phyloP scores from a whole-genome alignment of 306 rosid genomes.

The apple (Malus domestica) region DNA sequence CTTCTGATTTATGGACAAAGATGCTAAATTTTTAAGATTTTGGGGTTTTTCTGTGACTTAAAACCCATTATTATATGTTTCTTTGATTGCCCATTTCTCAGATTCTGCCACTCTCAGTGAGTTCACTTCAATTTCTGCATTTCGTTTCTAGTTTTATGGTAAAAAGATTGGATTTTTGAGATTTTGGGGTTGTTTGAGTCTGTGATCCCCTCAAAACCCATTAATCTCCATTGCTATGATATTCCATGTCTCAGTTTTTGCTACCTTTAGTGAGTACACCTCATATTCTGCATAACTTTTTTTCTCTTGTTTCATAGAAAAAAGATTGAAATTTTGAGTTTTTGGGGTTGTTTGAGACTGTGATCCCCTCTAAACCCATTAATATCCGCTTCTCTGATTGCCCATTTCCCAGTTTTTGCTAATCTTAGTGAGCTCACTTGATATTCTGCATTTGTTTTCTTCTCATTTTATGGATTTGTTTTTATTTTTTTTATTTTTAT shows the following conservation, averaged over 20 bases:
- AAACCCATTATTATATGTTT: not conserved
- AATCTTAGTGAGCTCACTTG: constrained; percentile 2
- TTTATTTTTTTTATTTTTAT: too few relatives aligned
- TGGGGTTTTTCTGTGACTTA: not conserved
- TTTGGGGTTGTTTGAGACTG: not conserved
- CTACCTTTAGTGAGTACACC: not conserved
- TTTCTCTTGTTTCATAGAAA: too few relatives aligned
- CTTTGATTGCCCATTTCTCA: not conserved
- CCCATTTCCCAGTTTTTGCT: not conserved
- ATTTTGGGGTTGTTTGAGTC: not conserved
- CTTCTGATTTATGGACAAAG: not conserved
- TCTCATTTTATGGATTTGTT: not conserved
- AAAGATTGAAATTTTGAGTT: too few relatives aligned
- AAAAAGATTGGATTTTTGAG: not conserved
- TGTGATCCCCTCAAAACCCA: not conserved
- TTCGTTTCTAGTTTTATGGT: not conserved
- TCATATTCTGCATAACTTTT: too few relatives aligned
- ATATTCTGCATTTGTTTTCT: not conserved
- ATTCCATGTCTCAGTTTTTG: not conserved
- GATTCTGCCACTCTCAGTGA: not conserved
- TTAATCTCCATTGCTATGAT: not conserved
- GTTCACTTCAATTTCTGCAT: not conserved
- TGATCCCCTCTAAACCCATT: not conserved
- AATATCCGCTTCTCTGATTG: not conserved
- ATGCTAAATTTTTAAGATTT: not conserved